Conservation (phyloP, 305 asterid genomes). For the Coffea humblotiana region DNA sequence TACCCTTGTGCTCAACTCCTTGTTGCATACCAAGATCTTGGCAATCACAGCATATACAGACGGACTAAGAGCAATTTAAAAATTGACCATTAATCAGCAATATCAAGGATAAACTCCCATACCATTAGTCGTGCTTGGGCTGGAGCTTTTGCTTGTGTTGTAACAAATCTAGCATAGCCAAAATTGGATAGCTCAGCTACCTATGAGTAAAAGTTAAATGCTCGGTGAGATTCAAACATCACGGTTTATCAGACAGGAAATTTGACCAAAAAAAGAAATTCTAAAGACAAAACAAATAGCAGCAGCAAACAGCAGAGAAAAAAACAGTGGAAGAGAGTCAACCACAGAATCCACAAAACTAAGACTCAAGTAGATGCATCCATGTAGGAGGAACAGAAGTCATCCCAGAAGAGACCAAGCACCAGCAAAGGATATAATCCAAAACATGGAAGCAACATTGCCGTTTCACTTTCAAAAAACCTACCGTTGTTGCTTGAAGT, state of each 20-base stretch:
- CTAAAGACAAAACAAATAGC: neutral
- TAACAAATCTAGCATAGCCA: constrained; percentile 46
- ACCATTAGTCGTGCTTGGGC: constrained; percentile 64
- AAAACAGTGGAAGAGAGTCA: neutral
- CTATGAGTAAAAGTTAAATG: constrained; percentile 31
- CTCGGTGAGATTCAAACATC: neutral
- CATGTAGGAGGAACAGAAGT: neutral
- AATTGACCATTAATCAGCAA: constrained; percentile 2
- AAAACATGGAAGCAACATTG: neutral
- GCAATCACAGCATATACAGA: neutral
- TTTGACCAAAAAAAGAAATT: neutral
- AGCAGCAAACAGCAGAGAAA: neutral
- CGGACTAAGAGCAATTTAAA: neutral
- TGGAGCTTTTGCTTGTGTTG: constrained; percentile 57
- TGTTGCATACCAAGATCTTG: neutral
- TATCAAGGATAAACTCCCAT: constrained; percentile 19
- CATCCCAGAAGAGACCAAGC: neutral
- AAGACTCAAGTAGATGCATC: neutral
- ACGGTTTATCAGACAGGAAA: neutral
- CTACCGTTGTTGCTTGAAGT: constrained; percentile 28
- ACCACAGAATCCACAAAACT: neutral
- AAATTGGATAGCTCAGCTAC: constrained; percentile 42
- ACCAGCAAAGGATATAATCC: neutral
- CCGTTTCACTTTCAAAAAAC: constrained; percentile 14
- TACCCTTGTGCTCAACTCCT: neutral